These are phyloP conservation scores for Carex myosuroides DNA, from an alignment of 176 grass and related monocot genomes.

Conservation along the genomic window DNA sequence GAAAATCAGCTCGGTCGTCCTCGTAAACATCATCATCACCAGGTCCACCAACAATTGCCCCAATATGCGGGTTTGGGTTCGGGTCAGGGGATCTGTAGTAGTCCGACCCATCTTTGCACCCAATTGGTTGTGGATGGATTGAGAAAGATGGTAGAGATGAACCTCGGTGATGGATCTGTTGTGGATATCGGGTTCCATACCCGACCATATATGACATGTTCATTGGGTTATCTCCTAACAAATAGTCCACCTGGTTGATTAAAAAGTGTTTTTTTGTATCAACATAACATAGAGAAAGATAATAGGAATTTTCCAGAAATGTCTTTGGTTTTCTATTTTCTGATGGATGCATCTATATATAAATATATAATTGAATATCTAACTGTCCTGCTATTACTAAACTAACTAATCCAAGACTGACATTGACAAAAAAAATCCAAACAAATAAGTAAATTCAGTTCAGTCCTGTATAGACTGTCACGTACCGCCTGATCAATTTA, in stretches of 20 bases:
- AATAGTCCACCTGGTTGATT: slow-evolving; percentile 62
- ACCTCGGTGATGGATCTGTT: slow-evolving; percentile 78
- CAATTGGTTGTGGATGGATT: slow-evolving; percentile 46
- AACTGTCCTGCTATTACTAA: background rate
- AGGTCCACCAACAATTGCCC: slow-evolving; percentile 74
- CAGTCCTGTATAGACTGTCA: background rate
- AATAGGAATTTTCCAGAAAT: background rate
- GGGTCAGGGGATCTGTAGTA: slow-evolving; percentile 50
- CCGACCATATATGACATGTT: slow-evolving; percentile 97
- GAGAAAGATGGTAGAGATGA: slow-evolving; percentile 72
- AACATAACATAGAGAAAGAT: background rate
- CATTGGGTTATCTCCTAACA: slow-evolving; percentile 85
- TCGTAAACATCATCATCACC: slow-evolving; percentile 73
- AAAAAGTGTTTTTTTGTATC: background rate
- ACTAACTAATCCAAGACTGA: background rate
- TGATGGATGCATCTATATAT: background rate
- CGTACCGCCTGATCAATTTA: background rate
- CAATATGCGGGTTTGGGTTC: slow-evolving; percentile 66
- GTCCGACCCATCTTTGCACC: slow-evolving; percentile 64
- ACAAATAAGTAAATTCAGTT: background rate
- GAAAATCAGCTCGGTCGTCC: slow-evolving; percentile 71
- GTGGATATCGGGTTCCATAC: slow-evolving; percentile 60
- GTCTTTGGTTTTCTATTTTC: background rate
- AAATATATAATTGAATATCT: background rate
- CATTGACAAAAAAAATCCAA: background rate